A percentile compares a stretch with the other conserved stretches of the same genome.
Evolutionary conservation across 345 rosid species (phyloP).

Genomic region (Erodium maritimum): DNA sequence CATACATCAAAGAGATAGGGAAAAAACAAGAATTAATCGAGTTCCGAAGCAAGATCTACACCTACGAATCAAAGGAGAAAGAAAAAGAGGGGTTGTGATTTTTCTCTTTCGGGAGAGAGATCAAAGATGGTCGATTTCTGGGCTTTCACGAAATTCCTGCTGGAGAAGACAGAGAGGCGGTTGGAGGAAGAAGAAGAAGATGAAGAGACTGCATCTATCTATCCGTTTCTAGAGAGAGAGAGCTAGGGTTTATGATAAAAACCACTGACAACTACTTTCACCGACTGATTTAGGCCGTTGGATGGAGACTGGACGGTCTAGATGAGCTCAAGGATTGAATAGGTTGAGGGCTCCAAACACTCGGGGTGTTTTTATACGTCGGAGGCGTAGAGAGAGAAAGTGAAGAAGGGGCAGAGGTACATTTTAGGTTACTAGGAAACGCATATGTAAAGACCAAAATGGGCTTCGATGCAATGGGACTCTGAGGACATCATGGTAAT

Average conservation of each 20-base stretch:
- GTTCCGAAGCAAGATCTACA: neutral
- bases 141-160: constrained; percentile 29
- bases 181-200: neutral
- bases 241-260: constrained; percentile 58
- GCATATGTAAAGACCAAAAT: neutral
- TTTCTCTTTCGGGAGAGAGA: constrained; percentile 2
- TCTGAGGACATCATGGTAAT: neutral
- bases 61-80: neutral
- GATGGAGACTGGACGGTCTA: constrained; percentile 19
- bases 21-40: neutral
- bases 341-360: constrained; percentile 14
- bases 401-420: neutral
- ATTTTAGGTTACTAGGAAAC: constrained; percentile 1
- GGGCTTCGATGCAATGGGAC: neutral
- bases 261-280: constrained; percentile 11
- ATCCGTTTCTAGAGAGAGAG: constrained; percentile 29
- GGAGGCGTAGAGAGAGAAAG: neutral
- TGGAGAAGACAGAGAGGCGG: constrained; percentile 3
- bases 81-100: neutral
- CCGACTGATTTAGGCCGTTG: constrained; percentile 22
- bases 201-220: neutral
- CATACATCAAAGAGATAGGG: neutral
- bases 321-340: constrained; percentile 11
- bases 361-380: neutral
- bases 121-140: constrained; percentile 12